phyloP scores from a whole-genome alignment of 78 protist species.

The Speleostelium caveatum region DNA sequence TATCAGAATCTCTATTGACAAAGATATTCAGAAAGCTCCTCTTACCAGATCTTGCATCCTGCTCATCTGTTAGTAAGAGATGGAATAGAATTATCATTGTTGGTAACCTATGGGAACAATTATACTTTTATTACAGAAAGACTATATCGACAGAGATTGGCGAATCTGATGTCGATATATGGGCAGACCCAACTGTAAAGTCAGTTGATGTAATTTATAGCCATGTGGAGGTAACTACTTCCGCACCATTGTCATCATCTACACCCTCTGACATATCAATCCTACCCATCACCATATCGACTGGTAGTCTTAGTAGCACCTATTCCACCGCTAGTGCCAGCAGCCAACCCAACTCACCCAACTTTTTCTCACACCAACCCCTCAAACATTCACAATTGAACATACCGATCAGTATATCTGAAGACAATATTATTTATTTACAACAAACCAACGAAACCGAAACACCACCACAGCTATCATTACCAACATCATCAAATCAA shows the following conservation, averaged over 20 bases:
- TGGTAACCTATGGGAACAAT: slow-evolving; percentile 52
- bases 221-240: background rate
- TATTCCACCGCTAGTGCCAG: background rate
- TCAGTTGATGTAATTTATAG: background rate
- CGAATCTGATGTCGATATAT: slow-evolving; percentile 44
- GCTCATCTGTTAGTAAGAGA: slow-evolving; percentile 21
- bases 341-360: background rate
- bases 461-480: background rate
- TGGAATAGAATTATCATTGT: slow-evolving; percentile 22
- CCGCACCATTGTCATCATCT: background rate
- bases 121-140: background rate
- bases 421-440: background rate
- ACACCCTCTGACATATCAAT: background rate
- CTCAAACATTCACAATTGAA: background rate
- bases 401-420: background rate
- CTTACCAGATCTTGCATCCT: background rate
- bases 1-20: background rate
- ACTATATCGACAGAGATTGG: background rate
- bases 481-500: background rate
- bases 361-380: background rate
- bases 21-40: slow-evolving; percentile 30
- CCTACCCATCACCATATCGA: background rate
- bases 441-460: background rate
- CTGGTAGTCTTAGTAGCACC: background rate
- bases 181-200: slow-evolving; percentile 52